Conservation (phyloP, 202 grass and related monocot species). For the Setaria italica region DNA sequence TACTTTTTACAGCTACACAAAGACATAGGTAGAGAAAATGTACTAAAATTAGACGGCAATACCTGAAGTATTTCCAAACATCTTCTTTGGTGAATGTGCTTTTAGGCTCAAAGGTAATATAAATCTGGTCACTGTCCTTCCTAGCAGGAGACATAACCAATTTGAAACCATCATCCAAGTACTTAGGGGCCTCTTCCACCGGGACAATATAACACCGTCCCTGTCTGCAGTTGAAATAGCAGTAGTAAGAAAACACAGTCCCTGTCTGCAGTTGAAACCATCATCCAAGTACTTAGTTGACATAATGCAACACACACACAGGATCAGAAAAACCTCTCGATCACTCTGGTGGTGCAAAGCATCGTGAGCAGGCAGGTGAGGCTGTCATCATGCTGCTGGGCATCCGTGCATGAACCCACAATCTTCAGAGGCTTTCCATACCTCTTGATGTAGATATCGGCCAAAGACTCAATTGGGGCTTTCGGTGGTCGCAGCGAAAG, state of each 20-base stretch:
- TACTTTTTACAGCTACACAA: not conserved
- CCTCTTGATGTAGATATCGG: constrained; percentile 38
- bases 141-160: not conserved
- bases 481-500: not conserved
- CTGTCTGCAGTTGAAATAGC: constrained; percentile 49
- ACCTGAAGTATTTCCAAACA: constrained; percentile 66
- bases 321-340: constrained; percentile 48
- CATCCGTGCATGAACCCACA: constrained; percentile 46
- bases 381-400: constrained; percentile 52
- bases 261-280: no score
- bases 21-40: not conserved
- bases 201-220: constrained; percentile 47
- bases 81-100: constrained; percentile 54
- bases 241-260: not conserved
- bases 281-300: no score
- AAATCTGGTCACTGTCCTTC: constrained; percentile 53
- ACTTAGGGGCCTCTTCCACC: constrained; percentile 49
- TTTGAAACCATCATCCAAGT: constrained; percentile 43
- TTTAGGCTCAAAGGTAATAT: constrained; percentile 52
- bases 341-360: constrained; percentile 50
- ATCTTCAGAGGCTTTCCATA: constrained; percentile 52
- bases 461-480: constrained; percentile 49
- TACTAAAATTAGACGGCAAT: constrained; percentile 9
- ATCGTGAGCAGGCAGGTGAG: constrained; percentile 48
- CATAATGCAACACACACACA: no score